phyloP scores from a whole-genome alignment of 148 eudicot species.

The Chenopodium quinoa region DNA sequence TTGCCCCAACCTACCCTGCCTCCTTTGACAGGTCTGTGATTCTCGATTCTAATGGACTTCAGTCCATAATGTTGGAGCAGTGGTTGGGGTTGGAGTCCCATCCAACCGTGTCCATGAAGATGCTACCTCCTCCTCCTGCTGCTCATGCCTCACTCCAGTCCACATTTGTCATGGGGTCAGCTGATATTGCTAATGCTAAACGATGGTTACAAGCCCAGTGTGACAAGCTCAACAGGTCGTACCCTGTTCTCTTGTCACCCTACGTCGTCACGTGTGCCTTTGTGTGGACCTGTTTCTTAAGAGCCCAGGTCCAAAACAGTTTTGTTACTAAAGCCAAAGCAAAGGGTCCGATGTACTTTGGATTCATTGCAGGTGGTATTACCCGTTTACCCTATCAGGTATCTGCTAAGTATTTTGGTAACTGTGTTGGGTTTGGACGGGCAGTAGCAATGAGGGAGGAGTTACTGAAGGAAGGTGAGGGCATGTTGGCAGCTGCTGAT shows the following conservation, averaged over 20 bases:
- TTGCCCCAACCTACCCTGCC: not conserved
- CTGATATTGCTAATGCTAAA: constrained; percentile 35
- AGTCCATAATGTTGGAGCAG: constrained; percentile 26
- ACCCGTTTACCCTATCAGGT: constrained; percentile 36
- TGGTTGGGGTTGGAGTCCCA: constrained; percentile 4
- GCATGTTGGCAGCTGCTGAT: constrained; percentile 43
- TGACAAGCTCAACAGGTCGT: constrained; percentile 16
- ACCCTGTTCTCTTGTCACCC: constrained; percentile 33
- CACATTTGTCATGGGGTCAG: constrained; percentile 43
- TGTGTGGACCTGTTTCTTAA: constrained; percentile 41
- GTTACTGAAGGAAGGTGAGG: constrained; percentile 36
- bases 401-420: constrained; percentile 40
- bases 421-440: constrained; percentile 41
- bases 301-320: constrained; percentile 8
- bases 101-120: not conserved
- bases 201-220: constrained; percentile 31
- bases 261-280: constrained; percentile 49
- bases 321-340: not conserved
- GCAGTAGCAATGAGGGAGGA: constrained; percentile 20
- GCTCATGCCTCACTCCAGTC: constrained; percentile 27
- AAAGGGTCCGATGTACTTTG: constrained; percentile 34
- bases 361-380: constrained; percentile 47
- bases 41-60: constrained; percentile 30
- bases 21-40: constrained; percentile 43
- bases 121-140: not conserved